A percentile compares a stretch with the other conserved stretches of the same genome.
These are phyloP conservation scores for Nicotiana noctiflora DNA, from an alignment of 257 asterid species.

Conservation along the genomic window DNA sequence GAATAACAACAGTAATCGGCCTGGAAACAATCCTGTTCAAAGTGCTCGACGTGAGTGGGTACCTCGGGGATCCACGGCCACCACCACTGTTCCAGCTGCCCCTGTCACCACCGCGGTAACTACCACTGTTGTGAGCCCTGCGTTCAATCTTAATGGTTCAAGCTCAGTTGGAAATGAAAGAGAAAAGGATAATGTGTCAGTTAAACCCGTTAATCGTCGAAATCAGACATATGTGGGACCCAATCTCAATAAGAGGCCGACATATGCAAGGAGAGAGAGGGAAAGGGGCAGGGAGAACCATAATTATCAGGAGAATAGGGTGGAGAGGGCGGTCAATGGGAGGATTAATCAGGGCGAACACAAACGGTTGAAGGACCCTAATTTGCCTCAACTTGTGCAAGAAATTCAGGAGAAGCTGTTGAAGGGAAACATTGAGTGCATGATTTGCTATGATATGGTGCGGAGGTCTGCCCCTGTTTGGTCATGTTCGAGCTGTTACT, in stretches of 20 bases:
- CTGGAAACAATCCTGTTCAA: conserved; percentile 41
- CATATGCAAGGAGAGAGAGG: conserved; percentile 34
- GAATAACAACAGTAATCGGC: conserved; percentile 39
- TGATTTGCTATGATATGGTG: conserved; percentile 98
- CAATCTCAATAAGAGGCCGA: conserved; percentile 22
- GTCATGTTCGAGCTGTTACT: conserved; percentile 92
- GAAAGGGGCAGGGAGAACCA: conserved; percentile 1
- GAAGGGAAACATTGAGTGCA: conserved; percentile 87
- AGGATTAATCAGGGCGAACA: conserved; percentile 21
- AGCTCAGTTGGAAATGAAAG: conserved; percentile 22
- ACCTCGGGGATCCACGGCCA: conserved; percentile 45
- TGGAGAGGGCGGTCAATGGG: conserved; percentile 35
- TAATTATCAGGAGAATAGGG: conserved; percentile 8
- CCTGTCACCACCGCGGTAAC: conserved; percentile 21
- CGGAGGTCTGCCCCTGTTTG: conserved; percentile 81
- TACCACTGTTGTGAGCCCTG: conserved; percentile 10
- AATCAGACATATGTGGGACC: conserved; percentile 32
- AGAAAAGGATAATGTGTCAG: conserved; percentile 22
- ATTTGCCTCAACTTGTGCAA: conserved; percentile 84
- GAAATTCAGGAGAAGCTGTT: conserved; percentile 87
- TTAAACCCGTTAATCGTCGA: conserved; percentile 13
- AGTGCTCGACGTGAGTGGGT: conserved; percentile 75
- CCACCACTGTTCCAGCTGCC: conserved; percentile 8
- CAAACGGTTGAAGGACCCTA: conserved; percentile 28
- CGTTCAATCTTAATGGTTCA: conserved; percentile 6